Evolutionary conservation across 78 protist species (phyloP).

Genomic region (Dictyostelium citrinum): DNA sequence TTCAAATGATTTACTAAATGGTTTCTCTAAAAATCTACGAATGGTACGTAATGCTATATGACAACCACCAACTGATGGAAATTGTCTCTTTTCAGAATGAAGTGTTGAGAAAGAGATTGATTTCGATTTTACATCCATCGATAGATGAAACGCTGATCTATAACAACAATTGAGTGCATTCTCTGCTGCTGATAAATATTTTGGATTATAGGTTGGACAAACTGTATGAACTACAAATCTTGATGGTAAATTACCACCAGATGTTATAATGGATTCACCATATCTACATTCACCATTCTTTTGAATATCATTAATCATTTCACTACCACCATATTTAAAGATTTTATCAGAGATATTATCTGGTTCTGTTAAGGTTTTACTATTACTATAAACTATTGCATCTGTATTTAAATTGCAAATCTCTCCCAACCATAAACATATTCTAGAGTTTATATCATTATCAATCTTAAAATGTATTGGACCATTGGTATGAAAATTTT

Average conservation of each 20-base stretch:
- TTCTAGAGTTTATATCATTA: background rate
- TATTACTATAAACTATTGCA: constrained; percentile 21
- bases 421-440: constrained; percentile 41
- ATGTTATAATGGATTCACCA: constrained; percentile 11
- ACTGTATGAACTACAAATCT: constrained; percentile 21
- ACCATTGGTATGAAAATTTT: background rate
- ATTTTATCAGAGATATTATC: background rate
- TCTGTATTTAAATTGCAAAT: constrained; percentile 17
- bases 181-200: constrained; percentile 41
- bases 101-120: constrained; percentile 28
- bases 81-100: background rate
- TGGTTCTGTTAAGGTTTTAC: background rate
- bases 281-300: background rate
- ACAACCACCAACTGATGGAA: constrained; percentile 6
- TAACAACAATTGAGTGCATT: constrained; percentile 56
- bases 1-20: background rate
- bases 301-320: background rate
- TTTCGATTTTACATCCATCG: background rate
- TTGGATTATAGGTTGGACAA: constrained; percentile 36
- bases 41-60: constrained; percentile 41
- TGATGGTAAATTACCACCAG: constrained; percentile 16
- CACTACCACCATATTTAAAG: constrained; percentile 22
- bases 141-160: constrained; percentile 16
- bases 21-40: constrained; percentile 15
- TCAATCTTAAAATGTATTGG: background rate